Base-by-base conservation (phyloP, 2,329 filamentous ascomycete species). In the Colletotrichum filicis region DNA sequence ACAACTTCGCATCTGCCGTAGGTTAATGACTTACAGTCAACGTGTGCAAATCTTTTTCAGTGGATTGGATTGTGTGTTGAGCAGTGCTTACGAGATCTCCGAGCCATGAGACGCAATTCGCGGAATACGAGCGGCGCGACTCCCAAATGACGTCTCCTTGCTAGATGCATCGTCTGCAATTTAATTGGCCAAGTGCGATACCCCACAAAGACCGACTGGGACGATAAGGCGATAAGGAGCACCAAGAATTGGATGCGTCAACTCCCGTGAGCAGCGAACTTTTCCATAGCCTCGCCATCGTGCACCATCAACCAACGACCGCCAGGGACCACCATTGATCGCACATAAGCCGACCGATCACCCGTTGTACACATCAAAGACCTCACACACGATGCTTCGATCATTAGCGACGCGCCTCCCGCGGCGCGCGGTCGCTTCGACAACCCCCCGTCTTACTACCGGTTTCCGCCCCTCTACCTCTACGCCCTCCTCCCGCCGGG, bases 371-470 rank as follows among this genome's bases (percentile, higher is more conserved):
- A 71, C 62, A 66, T 8, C 49, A 57, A 28, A 59, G 30, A 32
- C 11, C 9, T 12, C 8, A 37, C 22, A 24, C 5, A 63, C 58
- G 46, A 75, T 75, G 74, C 66, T 75, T 60, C 73, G 69, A 71
- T 67, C 74, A 70, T 66, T 75, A 68, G 74, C 74, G 55, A 66
- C 66, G 73, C 74, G 74, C 53, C 62, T 75, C 19, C 73, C 74
- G 26, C 57, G 65, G 73, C 71, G 71, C 64, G 55, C 66, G 49
- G 58, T 42, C 53, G 49, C 53, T 42, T 35, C 53, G 16, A 11
- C 57, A 19, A 22, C 64, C n/a, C 56, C 66, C 30, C 49, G 61
- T 49, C 57, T 75, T 14, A 46, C 55, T n/a, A 56, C 60, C 22
- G 32, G 59, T 14, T 24, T 69, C 26, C 64, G 67, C 57, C 63